Percentiles rank a stretch among this genome's conserved stretches.
These are phyloP conservation scores for Anacardium occidentale DNA, from an alignment of 345 rosid genomes.

Conservation along the genomic window DNA sequence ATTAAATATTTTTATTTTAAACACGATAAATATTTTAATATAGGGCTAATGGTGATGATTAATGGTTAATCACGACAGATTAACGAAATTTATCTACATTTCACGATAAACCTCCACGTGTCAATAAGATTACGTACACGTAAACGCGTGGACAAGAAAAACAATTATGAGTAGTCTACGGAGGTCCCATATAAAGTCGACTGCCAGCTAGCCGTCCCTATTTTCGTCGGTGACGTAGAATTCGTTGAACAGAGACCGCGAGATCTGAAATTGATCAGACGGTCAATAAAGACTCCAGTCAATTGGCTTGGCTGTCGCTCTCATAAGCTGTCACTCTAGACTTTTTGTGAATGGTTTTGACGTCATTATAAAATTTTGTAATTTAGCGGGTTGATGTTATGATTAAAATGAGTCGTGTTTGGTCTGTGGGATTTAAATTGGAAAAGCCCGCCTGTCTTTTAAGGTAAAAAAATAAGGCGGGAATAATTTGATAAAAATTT, in stretches of 20 bases:
- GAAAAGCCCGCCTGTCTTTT: no score
- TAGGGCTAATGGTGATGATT: no score
- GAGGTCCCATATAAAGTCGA: neutral
- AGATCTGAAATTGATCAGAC: neutral
- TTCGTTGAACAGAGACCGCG: no score
- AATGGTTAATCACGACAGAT: neutral
- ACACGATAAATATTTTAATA: no score
- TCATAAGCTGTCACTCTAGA: no score
- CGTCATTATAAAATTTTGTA: neutral
- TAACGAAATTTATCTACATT: neutral
- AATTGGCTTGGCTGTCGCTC: neutral
- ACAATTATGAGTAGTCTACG: neutral
- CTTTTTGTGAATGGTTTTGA: neutral
- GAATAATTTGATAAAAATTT: no score
- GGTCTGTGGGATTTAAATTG: no score
- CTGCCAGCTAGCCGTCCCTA: neutral
- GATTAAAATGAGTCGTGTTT: no score
- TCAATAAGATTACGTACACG: neutral
- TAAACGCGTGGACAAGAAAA: neutral
- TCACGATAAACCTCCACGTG: neutral
- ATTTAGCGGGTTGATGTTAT: neutral
- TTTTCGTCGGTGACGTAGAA: conserved; percentile 8
- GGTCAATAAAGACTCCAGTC: no score
- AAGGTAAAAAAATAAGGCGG: no score
- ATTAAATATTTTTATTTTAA: no score